phyloP scores from a whole-genome alignment of 176 grass and related monocot species.

The Oryza longistaminata region DNA sequence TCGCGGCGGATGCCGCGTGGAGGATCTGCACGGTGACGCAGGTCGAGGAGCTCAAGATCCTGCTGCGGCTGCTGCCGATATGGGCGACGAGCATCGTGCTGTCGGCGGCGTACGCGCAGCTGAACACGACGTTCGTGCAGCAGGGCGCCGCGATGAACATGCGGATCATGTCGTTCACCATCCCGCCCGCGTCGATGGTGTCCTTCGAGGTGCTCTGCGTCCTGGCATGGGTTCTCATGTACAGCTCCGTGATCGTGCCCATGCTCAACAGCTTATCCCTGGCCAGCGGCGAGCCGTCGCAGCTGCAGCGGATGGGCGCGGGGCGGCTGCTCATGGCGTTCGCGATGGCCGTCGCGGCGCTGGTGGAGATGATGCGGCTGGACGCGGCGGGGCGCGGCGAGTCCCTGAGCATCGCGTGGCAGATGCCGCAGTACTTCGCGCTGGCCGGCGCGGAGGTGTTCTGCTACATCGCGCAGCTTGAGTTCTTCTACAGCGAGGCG shows the following conservation, averaged over 20 bases:
- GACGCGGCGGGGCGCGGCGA: conserved; percentile 18
- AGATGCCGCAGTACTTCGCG: conserved; percentile 69
- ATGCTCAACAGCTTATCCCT: neutral
- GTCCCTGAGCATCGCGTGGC: conserved; percentile 58
- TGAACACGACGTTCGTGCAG: conserved; percentile 68
- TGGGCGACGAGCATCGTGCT: conserved; percentile 56
- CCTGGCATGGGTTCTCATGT: conserved; percentile 52
- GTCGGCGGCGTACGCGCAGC: conserved; percentile 56
- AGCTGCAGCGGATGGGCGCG: conserved; percentile 64
- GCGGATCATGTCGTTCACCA: conserved; percentile 41
- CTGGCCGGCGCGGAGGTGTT: conserved; percentile 63
- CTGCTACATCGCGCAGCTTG: conserved; percentile 66
- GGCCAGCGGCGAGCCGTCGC: conserved; percentile 42
- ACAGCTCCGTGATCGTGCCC: conserved; percentile 48
- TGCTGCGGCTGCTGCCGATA: conserved; percentile 54
- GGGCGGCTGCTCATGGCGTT: conserved; percentile 60
- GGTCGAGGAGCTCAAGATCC: conserved; percentile 86
- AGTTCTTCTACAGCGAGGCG: conserved; percentile 85
- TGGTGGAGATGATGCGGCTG: conserved; percentile 54
- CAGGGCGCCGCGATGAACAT: conserved; percentile 62
- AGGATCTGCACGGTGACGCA: conserved; percentile 75
- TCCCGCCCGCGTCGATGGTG: conserved; percentile 60
- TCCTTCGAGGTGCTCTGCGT: conserved; percentile 55
- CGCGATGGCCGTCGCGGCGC: conserved; percentile 56
- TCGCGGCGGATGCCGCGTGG: conserved; percentile 11